These are phyloP conservation scores for Malassezia restricta DNA, from an alignment of 1,284 basidiomycete genomes.

Conservation along the genomic window DNA sequence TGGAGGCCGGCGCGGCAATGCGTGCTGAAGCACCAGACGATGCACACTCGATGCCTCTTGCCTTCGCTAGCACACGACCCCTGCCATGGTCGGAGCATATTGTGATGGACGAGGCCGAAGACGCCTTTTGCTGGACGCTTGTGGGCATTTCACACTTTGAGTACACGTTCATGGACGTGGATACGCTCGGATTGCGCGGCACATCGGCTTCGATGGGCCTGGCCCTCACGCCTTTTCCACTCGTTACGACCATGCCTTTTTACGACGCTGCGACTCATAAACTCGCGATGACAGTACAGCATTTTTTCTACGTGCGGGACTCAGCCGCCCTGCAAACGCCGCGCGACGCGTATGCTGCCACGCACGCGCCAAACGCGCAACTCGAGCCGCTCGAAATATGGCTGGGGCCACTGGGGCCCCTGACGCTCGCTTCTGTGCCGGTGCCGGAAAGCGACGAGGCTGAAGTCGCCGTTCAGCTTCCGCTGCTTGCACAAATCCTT, in stretches of 20 bases:
- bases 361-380: constrained; percentile 48
- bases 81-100: background rate
- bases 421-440: constrained; percentile 42
- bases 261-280: constrained; percentile 63
- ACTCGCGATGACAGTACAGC: constrained; percentile 67
- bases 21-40: background rate
- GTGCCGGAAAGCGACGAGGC: constrained; percentile 16
- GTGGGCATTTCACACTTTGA: constrained; percentile 86
- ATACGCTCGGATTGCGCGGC: constrained; percentile 62
- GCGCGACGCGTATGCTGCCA: constrained; percentile 11
- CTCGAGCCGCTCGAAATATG: constrained; percentile 65
- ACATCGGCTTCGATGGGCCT: constrained; percentile 52
- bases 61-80: background rate
- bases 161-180: constrained; percentile 84
- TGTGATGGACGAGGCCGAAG: constrained; percentile 74
- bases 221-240: constrained; percentile 68
- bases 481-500: constrained; percentile 20
- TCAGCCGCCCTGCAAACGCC: constrained; percentile 5
- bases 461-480: constrained; percentile 24
- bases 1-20: background rate
- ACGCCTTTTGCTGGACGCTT: constrained; percentile 89
- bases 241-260: constrained; percentile 64
- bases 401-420: constrained; percentile 73
- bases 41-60: constrained; percentile 7
- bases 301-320: constrained; percentile 53